Evolutionary conservation across 441 rosid genomes (phyloP).

Genomic region (Erodium texanum): DNA sequence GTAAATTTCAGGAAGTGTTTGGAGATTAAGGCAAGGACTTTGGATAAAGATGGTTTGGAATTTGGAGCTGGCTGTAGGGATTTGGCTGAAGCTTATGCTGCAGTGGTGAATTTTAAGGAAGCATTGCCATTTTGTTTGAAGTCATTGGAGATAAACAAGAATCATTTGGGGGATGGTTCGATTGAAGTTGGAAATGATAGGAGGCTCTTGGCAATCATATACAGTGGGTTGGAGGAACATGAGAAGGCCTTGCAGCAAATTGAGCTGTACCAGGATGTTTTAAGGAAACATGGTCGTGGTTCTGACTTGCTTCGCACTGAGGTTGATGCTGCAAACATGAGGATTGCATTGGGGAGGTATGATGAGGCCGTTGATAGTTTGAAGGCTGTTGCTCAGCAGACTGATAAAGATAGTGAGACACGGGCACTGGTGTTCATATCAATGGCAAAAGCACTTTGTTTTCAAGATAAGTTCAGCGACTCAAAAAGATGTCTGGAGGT

Average conservation of each 20-base stretch:
- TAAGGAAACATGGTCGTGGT: slow-evolving; percentile 72
- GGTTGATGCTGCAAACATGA: slow-evolving; percentile 81
- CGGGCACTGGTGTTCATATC: slow-evolving; percentile 69
- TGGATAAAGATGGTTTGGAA: slow-evolving; percentile 66
- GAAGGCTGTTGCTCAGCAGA: slow-evolving; percentile 51
- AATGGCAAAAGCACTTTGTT: slow-evolving; percentile 68
- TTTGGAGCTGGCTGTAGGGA: slow-evolving; percentile 64
- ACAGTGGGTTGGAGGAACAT: slow-evolving; percentile 74
- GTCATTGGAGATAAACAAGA: slow-evolving; percentile 69
- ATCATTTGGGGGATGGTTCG: slow-evolving; percentile 58
- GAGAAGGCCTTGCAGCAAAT: slow-evolving; percentile 83
- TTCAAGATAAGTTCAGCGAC: slow-evolving; percentile 57
- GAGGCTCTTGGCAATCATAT: slow-evolving; percentile 72
- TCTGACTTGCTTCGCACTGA: slow-evolving; percentile 63
- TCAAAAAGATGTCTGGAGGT: slow-evolving; percentile 66
- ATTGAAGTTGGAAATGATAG: slow-evolving; percentile 83
- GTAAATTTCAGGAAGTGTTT: slow-evolving; percentile 60
- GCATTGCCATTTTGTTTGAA: slow-evolving; percentile 69
- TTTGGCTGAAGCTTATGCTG: slow-evolving; percentile 70
- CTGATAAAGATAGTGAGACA: slow-evolving; percentile 62
- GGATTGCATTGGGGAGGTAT: slow-evolving; percentile 66
- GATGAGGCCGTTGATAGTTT: slow-evolving; percentile 67
- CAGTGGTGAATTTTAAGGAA: slow-evolving; percentile 74
- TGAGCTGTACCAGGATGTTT: slow-evolving; percentile 53
- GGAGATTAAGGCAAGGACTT: slow-evolving; percentile 59